Evolutionary conservation across 352 stramenopile genomes (phyloP), one percentile per base, ranked within the genome.

Genomic region (Globisporangium recalcitrans): DNA sequence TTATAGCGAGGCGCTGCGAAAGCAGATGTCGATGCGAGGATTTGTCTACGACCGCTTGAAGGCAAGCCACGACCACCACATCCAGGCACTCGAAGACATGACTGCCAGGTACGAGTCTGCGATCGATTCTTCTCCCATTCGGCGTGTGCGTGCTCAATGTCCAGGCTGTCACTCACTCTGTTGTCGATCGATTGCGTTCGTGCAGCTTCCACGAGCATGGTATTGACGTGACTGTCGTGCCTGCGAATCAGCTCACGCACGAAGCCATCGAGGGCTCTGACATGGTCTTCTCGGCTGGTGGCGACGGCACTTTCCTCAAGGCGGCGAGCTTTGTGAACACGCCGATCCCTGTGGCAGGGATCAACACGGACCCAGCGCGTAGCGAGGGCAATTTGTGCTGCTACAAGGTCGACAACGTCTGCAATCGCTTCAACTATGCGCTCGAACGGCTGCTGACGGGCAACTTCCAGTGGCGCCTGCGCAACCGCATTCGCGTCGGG

Each of bases 21-120:
- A 95, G 75, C 84, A 95, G 74, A 93, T 95, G 86, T 95, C 86
- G 2, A 93, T 95, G 86, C 82, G 86, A 58, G 86, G 86, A 32
- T 95, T 95, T 60, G 74, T 95, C 31, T 90, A 93, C 69, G 86
- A 95, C 46, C 82, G 86, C 3, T 70, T 95, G 32, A 91, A 92
- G 52, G 82, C 84, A 2, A 95, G 84, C 46, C 86, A 95, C 61
- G 86, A 95, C 51, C 86, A 95, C 68, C 86, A 95, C 60, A 72
- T 93, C 4, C 79, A 90, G 62, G 86, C 86, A 0, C 62, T 95
- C 4, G 85, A 93, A n/a, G 86, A 95, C 67, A 90, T 95, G 52
- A 93, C 84, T 21, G 75, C 64, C 11, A 89, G 73, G 77, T 87
- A 72, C 26, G 38, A 46, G 19, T 16, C 38, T 5, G 3, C 44